Evolutionary conservation across 1,139 yeast species (phyloP).

Genomic region (Taphrina wiesneri): DNA sequence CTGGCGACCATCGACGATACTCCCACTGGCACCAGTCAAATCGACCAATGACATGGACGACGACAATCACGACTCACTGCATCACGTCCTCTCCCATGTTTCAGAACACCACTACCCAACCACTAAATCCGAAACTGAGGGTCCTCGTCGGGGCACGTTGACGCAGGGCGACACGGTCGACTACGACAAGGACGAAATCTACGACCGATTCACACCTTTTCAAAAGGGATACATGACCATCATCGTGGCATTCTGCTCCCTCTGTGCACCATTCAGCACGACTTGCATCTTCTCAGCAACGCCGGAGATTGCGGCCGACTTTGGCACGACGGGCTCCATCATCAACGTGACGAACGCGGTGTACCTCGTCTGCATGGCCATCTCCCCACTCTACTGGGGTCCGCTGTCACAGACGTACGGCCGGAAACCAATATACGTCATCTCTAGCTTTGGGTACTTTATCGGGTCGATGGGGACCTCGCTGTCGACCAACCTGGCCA

Average conservation of each 20-base stretch:
- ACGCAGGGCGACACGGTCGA: too few relatives aligned
- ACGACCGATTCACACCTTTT: background rate
- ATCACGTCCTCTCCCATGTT: constrained; percentile 5
- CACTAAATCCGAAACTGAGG: background rate
- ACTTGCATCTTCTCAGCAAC: constrained; percentile 52
- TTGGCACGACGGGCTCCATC: constrained; percentile 52
- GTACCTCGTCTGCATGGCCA: constrained; percentile 55
- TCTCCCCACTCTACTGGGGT: constrained; percentile 54
- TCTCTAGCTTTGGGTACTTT: constrained; percentile 47
- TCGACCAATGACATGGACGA: background rate
- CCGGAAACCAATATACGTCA: constrained; percentile 50
- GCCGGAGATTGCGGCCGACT: constrained; percentile 51
- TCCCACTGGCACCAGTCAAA: background rate
- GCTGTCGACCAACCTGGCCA: constrained; percentile 59
- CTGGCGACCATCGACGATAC: background rate
- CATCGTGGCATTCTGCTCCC: constrained; percentile 6
- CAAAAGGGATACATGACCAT: background rate
- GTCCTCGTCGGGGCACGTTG: background rate
- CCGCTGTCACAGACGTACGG: constrained; percentile 58
- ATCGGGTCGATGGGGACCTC: constrained; percentile 59
- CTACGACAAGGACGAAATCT: background rate
- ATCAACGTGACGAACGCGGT: constrained; percentile 56
- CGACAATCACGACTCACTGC: background rate
- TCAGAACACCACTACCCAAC: constrained; percentile 17
- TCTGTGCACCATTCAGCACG: constrained; percentile 15